Conservation (phyloP, 2,329 filamentous ascomycete species). For the Cladophialophora exuberans region DNA sequence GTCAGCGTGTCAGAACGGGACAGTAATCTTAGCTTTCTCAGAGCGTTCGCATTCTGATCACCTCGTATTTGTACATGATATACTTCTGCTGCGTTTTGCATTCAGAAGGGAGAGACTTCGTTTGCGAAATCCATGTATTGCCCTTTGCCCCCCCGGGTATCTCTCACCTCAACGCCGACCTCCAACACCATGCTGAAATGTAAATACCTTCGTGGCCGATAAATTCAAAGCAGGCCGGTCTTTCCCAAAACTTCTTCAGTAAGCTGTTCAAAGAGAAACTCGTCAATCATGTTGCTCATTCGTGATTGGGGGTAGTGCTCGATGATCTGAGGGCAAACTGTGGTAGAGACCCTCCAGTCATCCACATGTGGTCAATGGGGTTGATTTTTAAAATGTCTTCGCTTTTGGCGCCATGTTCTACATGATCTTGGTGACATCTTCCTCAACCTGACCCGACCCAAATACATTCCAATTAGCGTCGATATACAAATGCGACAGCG, state of each 20-base stretch:
- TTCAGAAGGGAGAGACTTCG: slow-evolving; percentile 22
- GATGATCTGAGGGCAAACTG: background rate
- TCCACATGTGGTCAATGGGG: background rate
- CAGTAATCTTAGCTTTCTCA: slow-evolving; percentile 8
- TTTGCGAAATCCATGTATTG: slow-evolving; percentile 31
- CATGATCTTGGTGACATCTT: slow-evolving; percentile 90
- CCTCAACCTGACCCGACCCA: slow-evolving; percentile 70
- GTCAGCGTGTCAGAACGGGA: slow-evolving; percentile 15
- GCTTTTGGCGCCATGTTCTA: slow-evolving; percentile 47
- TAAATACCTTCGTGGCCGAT: background rate
- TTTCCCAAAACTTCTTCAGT: slow-evolving; percentile 25
- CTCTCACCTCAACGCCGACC: slow-evolving; percentile 17
- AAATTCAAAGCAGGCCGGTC: slow-evolving; percentile 15
- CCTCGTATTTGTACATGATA: slow-evolving; percentile 24
- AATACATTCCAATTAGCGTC: slow-evolving; percentile 35
- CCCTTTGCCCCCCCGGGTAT: slow-evolving; percentile 17
- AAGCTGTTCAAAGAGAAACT: slow-evolving; percentile 18
- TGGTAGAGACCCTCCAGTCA: background rate
- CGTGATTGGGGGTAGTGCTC: background rate
- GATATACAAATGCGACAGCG: too few relatives aligned
- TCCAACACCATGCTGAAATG: slow-evolving; percentile 2
- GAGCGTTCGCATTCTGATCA: slow-evolving; percentile 22
- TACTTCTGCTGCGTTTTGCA: slow-evolving; percentile 10
- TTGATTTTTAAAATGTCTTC: background rate
- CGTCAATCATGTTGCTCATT: slow-evolving; percentile 18